Conservation (phyloP, 2,329 filamentous ascomycete genomes). For the Raffaelea albimanens region DNA sequence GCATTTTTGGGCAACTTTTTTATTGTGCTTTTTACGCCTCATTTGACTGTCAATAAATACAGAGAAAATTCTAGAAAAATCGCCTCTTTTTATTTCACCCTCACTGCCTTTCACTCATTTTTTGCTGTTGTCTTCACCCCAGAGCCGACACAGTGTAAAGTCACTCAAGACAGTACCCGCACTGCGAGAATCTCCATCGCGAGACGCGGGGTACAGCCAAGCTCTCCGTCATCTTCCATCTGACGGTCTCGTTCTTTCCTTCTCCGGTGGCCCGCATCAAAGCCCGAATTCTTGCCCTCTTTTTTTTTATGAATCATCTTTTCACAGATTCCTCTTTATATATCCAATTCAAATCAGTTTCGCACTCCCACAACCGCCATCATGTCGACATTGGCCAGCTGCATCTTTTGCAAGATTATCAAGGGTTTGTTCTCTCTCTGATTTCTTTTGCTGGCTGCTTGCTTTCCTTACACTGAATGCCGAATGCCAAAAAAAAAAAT, state of each 20-base stretch:
- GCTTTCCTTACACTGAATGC: not conserved
- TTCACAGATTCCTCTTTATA: not conserved
- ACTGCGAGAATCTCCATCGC: no score
- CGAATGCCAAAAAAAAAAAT: not conserved
- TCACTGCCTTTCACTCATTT: no score
- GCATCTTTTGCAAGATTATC: slow-evolving; percentile 98
- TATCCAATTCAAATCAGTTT: not conserved
- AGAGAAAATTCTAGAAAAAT: no score
- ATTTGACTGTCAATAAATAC: no score
- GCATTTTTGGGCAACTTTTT: not conserved
- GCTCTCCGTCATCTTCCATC: no score
- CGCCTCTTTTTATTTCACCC: no score
- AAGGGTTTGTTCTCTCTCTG: slow-evolving; percentile 50
- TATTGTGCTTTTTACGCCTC: not conserved
- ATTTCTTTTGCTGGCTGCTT: not conserved
- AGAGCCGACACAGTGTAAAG: no score
- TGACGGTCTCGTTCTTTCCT: no score
- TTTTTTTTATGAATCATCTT: not conserved
- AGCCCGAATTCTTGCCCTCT: not conserved
- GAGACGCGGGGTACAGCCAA: no score
- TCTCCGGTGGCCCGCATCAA: no score
- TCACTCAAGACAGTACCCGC: no score
- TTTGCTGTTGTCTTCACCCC: no score
- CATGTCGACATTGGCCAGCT: slow-evolving; percentile 47
- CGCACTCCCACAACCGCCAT: not conserved